phyloP scores from a whole-genome alignment of 1,284 basidiomycete species.

The Sporisorium scitamineum region DNA sequence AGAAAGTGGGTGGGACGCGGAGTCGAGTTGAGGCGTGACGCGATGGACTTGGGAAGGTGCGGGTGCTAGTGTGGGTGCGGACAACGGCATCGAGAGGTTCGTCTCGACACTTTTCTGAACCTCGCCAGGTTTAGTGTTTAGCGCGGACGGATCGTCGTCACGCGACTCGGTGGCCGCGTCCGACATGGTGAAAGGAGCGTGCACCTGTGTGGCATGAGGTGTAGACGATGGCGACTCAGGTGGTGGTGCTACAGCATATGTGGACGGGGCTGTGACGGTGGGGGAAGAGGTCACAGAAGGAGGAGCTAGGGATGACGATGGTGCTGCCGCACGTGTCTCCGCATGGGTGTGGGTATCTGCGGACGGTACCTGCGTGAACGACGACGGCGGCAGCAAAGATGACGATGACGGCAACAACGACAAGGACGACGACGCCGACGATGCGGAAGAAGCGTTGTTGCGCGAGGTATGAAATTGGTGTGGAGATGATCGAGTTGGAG shows the following conservation, averaged over 20 bases:
- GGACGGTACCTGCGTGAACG: not conserved
- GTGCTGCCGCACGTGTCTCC: not conserved
- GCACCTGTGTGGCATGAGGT: slow-evolving; percentile 15
- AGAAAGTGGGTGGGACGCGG: slow-evolving; percentile 9
- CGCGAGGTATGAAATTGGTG: slow-evolving; percentile 10
- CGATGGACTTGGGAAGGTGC: not conserved
- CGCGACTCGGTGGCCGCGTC: slow-evolving; percentile 34
- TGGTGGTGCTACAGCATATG: not conserved
- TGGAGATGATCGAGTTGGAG: slow-evolving; percentile 30
- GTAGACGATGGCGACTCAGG: slow-evolving; percentile 6
- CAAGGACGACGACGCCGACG: not conserved
- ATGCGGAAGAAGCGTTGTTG: not conserved
- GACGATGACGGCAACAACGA: not conserved
- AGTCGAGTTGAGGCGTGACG: not conserved
- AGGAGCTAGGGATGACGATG: not conserved
- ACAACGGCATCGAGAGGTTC: not conserved
- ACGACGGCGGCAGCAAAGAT: not conserved
- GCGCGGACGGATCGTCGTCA: slow-evolving; percentile 20
- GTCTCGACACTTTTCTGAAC: not conserved
- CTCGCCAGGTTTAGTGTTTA: not conserved
- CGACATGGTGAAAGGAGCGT: slow-evolving; percentile 21
- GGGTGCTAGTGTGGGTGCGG: not conserved
- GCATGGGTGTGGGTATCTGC: slow-evolving; percentile 10
- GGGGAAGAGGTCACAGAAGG: not conserved
- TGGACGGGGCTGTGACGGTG: not conserved